Evolutionary conservation across 768 basidiomycete genomes (phyloP).

Genomic region (Tricholoma saponaceum): DNA sequence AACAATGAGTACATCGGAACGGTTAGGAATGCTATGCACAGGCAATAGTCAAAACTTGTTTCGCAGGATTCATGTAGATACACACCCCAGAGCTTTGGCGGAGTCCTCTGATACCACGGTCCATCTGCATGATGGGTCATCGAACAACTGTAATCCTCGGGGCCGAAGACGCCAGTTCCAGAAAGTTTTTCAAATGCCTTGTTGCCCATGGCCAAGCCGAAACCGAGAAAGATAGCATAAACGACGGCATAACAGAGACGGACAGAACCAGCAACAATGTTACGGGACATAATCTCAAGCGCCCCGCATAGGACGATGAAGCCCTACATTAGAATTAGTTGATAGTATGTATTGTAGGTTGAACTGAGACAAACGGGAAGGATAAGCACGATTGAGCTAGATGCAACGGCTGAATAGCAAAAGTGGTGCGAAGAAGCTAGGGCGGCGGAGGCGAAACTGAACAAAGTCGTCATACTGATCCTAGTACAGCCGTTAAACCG

Average conservation of each 20-base stretch:
- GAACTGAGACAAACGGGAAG: conserved; percentile 49
- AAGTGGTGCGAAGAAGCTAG: conserved; percentile 62
- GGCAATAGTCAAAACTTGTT: not conserved
- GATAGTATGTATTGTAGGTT: not conserved
- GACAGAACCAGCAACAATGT: conserved; percentile 79
- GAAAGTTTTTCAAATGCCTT: conserved; percentile 62
- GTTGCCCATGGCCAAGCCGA: conserved; percentile 80
- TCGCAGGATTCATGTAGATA: conserved; percentile 2
- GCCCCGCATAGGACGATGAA: conserved; percentile 70
- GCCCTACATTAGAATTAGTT: conserved; percentile 34
- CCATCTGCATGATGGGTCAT: conserved; percentile 50
- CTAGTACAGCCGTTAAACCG: conserved; percentile 25
- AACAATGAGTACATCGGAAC: conserved; percentile 71
- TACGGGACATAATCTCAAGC: conserved; percentile 76
- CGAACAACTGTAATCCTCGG: conserved; percentile 59
- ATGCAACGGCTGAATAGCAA: conserved; percentile 80
- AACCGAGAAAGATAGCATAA: conserved; percentile 73
- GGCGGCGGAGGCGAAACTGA: conserved; percentile 77
- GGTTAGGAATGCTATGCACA: conserved; percentile 55
- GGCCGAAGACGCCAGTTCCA: conserved; percentile 37
- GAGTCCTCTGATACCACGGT: conserved; percentile 73
- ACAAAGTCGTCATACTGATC: conserved; percentile 74
- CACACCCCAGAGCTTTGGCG: conserved; percentile 68
- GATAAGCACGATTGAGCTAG: conserved; percentile 75
- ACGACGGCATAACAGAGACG: conserved; percentile 75